Base-by-base conservation (phyloP, 257 asterid species). In the Oldenlandia corymbosa region DNA sequence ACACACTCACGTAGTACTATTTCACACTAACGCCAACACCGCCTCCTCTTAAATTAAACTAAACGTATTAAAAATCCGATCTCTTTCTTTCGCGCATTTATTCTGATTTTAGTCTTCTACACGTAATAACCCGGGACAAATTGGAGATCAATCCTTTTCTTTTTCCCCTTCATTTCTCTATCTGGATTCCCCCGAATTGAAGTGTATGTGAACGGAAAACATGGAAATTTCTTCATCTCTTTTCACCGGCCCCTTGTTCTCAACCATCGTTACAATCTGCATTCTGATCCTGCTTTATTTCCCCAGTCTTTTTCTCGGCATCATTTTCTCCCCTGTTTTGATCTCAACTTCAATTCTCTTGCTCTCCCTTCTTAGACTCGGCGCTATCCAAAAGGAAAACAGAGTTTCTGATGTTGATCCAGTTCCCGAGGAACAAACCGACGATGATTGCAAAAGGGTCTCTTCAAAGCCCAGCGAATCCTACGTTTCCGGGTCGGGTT, bases 361-460 rank as follows among this genome's bases (percentile, higher is more conserved):
- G n/a, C 84, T 91, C 31, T 73, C 73, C 79, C 86, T 91, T 36
- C 95, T 86, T 76, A 62, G 86, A 28, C 74, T 83, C 45, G 90
- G 94, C 68, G 88, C 88, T 0, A 50, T 68, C 4, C 95, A 58
- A 13, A 28, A 36, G 30, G 67, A n/a, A 27, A 30, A 20, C 18
- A 7, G 18, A 21, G 31, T 1, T 1, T 10, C 11, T 1, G 10
- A n/a, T n/a, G n/a, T n/a, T n/a, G n/a, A 32, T 1, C 21, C 48
- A 14, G 4, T 46, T 30, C 5, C 31, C 2, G 7, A 24, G 7
- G 69, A 34, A 47, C 59, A 11, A 39, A 36, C 59, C 64, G 14
- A n/a, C 7, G 74, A 10, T 20, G 70, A 70, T 67, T 67, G 11
- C 27, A 16, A 17, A 12, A 20, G 65, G 66, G 68, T n/a, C 12